Percentiles rank a stretch among this genome's conserved stretches.
Evolutionary conservation across 2,329 filamentous ascomycete species (phyloP).

Genomic region (Xylaria sp.): DNA sequence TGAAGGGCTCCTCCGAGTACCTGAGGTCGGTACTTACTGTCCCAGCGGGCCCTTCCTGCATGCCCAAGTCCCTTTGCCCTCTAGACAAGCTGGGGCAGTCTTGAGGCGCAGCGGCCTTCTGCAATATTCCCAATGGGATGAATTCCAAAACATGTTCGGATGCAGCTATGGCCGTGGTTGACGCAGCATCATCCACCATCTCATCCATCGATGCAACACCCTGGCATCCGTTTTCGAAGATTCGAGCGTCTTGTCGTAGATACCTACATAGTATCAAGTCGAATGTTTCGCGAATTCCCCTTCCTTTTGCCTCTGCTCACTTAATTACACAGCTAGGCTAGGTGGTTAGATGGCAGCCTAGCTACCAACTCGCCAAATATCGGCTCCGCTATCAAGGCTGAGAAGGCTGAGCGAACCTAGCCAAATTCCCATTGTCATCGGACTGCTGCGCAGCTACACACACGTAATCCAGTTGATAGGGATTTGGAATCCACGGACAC

Average conservation of each 20-base stretch:
- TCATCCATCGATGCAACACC: not conserved
- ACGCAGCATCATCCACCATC: not conserved
- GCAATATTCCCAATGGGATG: conserved; percentile 12
- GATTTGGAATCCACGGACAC: conserved; percentile 21
- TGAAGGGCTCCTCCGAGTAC: not conserved
- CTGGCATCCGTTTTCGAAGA: conserved; percentile 1
- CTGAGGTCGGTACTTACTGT: not conserved
- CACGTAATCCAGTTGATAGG: conserved; percentile 9
- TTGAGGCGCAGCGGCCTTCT: conserved; percentile 1
- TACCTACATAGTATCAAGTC: not conserved
- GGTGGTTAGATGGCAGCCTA: not conserved
- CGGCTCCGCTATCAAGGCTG: conserved; percentile 38
- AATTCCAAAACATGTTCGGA: conserved; percentile 32
- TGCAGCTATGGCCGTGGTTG: not conserved
- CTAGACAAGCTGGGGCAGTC: conserved; percentile 6
- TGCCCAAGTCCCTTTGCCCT: conserved; percentile 15
- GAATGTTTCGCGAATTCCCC: not conserved
- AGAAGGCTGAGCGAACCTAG: conserved; percentile 26
- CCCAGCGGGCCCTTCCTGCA: too few species aligned
- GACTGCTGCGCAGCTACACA: conserved; percentile 27
- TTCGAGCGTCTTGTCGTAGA: conserved; percentile 5
- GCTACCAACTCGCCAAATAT: not conserved
- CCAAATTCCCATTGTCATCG: conserved; percentile 15
- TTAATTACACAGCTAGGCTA: not conserved
- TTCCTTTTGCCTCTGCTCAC: not conserved